Base-by-base conservation (phyloP, 2,329 filamentous ascomycete species). In the Phyllosticta capitalensis region DNA sequence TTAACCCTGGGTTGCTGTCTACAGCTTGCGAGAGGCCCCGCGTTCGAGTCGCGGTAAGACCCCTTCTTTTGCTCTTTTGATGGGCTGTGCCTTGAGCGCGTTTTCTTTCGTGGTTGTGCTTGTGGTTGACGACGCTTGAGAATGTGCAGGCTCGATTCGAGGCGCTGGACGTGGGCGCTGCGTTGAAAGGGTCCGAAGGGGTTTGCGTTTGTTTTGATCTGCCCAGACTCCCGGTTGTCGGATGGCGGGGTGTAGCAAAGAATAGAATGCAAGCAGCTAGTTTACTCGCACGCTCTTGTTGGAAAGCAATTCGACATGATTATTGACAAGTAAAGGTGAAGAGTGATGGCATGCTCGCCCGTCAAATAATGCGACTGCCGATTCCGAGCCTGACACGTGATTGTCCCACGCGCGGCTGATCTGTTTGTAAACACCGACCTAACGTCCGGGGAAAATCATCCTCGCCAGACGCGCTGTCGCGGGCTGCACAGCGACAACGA, bases 401-500 rank as follows among this genome's bases (percentile, higher is more conserved):
- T 45, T 4, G 38, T 45, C 38, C 38, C 38, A 45, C 38, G 14
- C 30, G 30, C 14, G 38, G 17, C 14, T 45, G 38, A 45, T 45
- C 38, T 45, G 38, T 45, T 45, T 45, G 14, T n/a, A 45, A 45
- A 45, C 38, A 45, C 38, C 38, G 38, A 45, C 38, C 38, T 6
- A 54, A 54, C 24, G 26, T 20, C 22, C 52, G 22, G 26, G 52
- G 26, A 54, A 54, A 54, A 26, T 20, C 22, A 54, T 30, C 52
- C 21, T 20, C 26, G 21, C 52, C 22, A 54, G 21, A 26, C 26
- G 22, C 52, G 26, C 21, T 26, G 52, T 45, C 52, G 52, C 52
- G 50, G 20, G 50, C 52, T 54, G 26, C 52, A n/a, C n/a, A 54
- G 38, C 54, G 22, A 61, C 54, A 51, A 67, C 67, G 67, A 68